Percentiles rank a stretch among this genome's conserved stretches.
Conservation (phyloP, 805 yeast genomes). For the Komagataella pastoris region DNA sequence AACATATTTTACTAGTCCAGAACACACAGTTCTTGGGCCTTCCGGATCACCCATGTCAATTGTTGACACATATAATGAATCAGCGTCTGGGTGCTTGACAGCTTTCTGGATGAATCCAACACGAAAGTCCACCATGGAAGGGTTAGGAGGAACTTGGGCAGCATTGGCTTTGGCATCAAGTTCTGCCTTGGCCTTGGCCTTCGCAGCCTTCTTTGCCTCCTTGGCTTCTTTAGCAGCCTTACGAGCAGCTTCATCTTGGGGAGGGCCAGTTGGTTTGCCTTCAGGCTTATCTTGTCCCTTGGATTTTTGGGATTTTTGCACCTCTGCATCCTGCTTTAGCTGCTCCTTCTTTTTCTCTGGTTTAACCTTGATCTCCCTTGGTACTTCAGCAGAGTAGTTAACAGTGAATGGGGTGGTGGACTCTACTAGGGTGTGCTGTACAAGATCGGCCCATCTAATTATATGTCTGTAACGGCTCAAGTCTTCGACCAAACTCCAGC, state of each 20-base stretch:
- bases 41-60: conserved; percentile 93
- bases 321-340: conserved; percentile 9
- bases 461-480: conserved; percentile 66
- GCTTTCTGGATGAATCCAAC: conserved; percentile 97
- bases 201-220: conserved; percentile 26
- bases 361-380: conserved; percentile 35
- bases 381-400: conserved; percentile 48
- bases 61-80: conserved; percentile 89
- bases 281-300: conserved; percentile 7
- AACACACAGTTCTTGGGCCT: conserved; percentile 97
- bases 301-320: conserved; percentile 3
- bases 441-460: conserved; percentile 82
- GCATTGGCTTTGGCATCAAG: conserved; percentile 32
- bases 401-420: conserved; percentile 37
- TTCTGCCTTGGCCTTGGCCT: conserved; percentile 49
- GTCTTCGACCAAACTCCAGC: conserved; percentile 40
- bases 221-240: conserved; percentile 18
- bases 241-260: conserved; percentile 13
- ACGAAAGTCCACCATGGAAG: conserved; percentile 81
- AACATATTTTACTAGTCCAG: conserved; percentile 85
- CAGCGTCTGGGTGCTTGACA: conserved; percentile 95
- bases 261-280: conserved; percentile 9
- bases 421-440: conserved; percentile 52
- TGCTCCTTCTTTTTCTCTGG: conserved; percentile 16
- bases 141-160: conserved; percentile 56